These are phyloP conservation scores for Musa troglodytarum DNA, from an alignment of 176 grass and related monocot species.

Conservation along the genomic window DNA sequence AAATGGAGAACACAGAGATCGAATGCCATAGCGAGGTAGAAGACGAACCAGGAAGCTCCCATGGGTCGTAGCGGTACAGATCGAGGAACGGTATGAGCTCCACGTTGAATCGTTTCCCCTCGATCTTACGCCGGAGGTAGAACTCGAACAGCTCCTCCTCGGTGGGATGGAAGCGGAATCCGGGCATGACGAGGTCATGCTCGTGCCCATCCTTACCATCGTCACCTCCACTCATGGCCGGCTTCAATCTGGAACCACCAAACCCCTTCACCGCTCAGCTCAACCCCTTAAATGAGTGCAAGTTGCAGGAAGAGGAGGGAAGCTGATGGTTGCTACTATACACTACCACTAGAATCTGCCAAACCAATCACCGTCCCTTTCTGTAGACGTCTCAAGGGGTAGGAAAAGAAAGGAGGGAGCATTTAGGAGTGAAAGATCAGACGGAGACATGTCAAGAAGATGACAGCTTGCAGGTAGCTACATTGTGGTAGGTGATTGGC, in stretches of 20 bases:
- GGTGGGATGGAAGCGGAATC: slow-evolving; percentile 97
- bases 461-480: too few relatives aligned
- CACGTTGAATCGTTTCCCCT: slow-evolving; percentile 82
- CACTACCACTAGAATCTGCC: too few relatives aligned
- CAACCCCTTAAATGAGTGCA: too few relatives aligned
- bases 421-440: too few relatives aligned
- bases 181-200: slow-evolving; percentile 83
- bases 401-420: too few relatives aligned
- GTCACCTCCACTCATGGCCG: slow-evolving; percentile 8
- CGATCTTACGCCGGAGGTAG: slow-evolving; percentile 91
- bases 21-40: background rate
- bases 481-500: too few relatives aligned
- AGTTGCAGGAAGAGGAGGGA: too few relatives aligned
- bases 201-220: slow-evolving; percentile 17
- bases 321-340: too few relatives aligned
- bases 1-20: slow-evolving; percentile 24
- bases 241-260: slow-evolving; percentile 1
- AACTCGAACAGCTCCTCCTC: slow-evolving; percentile 98
- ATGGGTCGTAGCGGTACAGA: slow-evolving; percentile 93
- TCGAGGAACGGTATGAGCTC: slow-evolving; percentile 80
- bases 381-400: too few relatives aligned
- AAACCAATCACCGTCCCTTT: too few relatives aligned
- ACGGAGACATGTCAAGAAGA: too few relatives aligned
- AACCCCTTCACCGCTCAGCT: slow-evolving; percentile 10
- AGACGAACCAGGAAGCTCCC: slow-evolving; percentile 78